These are phyloP conservation scores for Fusarium torreyae DNA, from an alignment of 2,329 filamentous ascomycete species.

Conservation along the genomic window DNA sequence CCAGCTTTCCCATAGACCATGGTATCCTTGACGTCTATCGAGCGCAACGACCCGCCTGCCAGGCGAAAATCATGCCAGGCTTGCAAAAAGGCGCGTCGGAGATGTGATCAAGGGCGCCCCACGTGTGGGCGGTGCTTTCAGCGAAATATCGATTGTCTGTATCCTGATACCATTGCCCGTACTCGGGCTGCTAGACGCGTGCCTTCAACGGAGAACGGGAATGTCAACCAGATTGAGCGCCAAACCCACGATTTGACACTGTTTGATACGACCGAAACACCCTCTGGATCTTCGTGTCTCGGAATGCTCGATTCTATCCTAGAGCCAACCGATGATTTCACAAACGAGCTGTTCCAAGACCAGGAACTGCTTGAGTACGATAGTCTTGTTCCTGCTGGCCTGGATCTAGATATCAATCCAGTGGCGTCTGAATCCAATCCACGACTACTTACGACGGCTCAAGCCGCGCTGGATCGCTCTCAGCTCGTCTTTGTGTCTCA, in stretches of 20 bases:
- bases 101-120: conserved; percentile 10
- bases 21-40: not conserved
- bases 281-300: not conserved
- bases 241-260: rapidly evolving
- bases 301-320: not conserved
- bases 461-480: not conserved
- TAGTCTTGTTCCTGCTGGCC: not conserved
- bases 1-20: not conserved
- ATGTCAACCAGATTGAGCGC: not conserved
- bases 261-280: rapidly evolving
- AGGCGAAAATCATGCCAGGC: conserved; percentile 15
- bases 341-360: not conserved
- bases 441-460: not conserved
- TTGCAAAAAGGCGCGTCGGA: not conserved
- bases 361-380: not conserved
- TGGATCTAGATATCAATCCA: not conserved
- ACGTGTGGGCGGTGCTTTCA: conserved; percentile 9
- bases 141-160: conserved; percentile 7
- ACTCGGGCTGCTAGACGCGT: not conserved
- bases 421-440: rapidly evolving
- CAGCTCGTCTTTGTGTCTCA: not conserved
- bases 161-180: not conserved
- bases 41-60: conserved; percentile 4
- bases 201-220: not conserved
- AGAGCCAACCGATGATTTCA: not conserved